A percentile compares a stretch with the other conserved stretches of the same genome.
Conservation (phyloP, 768 basidiomycete genomes). For the Melanogaster broomeanus region DNA sequence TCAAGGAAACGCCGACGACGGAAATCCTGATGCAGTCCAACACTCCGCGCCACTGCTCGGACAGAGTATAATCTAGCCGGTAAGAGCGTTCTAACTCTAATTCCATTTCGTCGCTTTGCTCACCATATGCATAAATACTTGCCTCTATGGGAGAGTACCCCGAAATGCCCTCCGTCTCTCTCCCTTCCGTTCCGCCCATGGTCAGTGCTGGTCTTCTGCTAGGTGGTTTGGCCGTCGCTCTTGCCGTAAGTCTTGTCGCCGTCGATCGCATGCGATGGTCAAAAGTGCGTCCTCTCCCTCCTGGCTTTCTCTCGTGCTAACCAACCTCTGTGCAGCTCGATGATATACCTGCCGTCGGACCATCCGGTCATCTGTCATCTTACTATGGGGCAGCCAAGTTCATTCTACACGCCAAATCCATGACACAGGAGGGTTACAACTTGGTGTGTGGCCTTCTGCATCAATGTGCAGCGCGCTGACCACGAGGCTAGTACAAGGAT, state of each 20-base stretch:
- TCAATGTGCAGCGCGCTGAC: constrained; percentile 14
- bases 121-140: constrained; percentile 38
- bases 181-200: constrained; percentile 25
- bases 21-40: constrained; percentile 15
- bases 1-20: constrained; percentile 3
- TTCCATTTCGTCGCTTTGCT: constrained; percentile 23
- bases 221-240: constrained; percentile 17
- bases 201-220: constrained; percentile 21
- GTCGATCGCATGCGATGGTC: constrained; percentile 23
- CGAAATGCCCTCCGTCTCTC: constrained; percentile 30
- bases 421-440: constrained; percentile 40
- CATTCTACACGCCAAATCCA: constrained; percentile 29
- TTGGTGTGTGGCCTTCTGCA: constrained; percentile 22
- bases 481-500: constrained; percentile 27
- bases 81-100: constrained; percentile 30
- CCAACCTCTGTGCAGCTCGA: constrained; percentile 21
- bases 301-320: neutral
- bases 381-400: constrained; percentile 33
- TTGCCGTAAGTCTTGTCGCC: constrained; percentile 11
- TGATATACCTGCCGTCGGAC: constrained; percentile 37
- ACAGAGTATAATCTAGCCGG: constrained; percentile 31
- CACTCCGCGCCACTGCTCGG: constrained; percentile 24
- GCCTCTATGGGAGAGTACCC: constrained; percentile 17
- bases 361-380: constrained; percentile 35
- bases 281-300: constrained; percentile 19